These are phyloP conservation scores for Ambrosiella xylebori DNA, from an alignment of 2,329 filamentous ascomycete genomes.

Conservation along the genomic window DNA sequence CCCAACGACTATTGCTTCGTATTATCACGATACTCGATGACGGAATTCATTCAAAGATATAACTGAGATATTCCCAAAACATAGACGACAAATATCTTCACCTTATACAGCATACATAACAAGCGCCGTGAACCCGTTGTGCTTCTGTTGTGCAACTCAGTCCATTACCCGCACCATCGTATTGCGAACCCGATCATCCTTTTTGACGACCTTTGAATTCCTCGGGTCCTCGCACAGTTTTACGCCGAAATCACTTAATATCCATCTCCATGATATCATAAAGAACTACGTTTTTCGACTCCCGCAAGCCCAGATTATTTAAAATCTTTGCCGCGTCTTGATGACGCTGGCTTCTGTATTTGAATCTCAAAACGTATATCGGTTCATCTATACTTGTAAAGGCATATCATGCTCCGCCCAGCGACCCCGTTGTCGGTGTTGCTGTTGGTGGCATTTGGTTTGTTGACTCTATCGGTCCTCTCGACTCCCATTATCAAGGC, in stretches of 20 bases:
- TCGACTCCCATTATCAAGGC: slow-evolving; percentile 76
- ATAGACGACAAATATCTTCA: neutral
- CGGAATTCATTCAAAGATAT: too few species aligned
- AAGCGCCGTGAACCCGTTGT: neutral
- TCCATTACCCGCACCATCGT: neutral
- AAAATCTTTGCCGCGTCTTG: slow-evolving; percentile 25
- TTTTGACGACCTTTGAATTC: neutral
- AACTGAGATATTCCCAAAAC: too few species aligned
- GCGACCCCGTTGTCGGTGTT: slow-evolving; percentile 80
- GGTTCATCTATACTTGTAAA: slow-evolving; percentile 14
- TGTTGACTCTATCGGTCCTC: slow-evolving; percentile 74
- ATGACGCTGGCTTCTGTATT: slow-evolving; percentile 24
- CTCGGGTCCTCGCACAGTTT: neutral
- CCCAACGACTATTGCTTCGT: too few species aligned
- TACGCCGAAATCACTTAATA: neutral
- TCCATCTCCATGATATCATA: too few species aligned
- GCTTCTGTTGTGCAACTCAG: neutral
- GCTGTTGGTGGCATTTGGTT: slow-evolving; percentile 67
- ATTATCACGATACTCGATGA: too few species aligned
- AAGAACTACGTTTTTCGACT: too few species aligned
- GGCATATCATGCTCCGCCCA: slow-evolving; percentile 60
- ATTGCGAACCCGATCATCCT: neutral
- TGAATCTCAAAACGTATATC: slow-evolving; percentile 4
- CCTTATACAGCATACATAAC: neutral
- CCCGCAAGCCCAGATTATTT: neutral